A percentile compares a stretch with the other conserved stretches of the same genome.
Conservation (phyloP, 73 alveolate species). For the Paramecium sexaurelia region DNA sequence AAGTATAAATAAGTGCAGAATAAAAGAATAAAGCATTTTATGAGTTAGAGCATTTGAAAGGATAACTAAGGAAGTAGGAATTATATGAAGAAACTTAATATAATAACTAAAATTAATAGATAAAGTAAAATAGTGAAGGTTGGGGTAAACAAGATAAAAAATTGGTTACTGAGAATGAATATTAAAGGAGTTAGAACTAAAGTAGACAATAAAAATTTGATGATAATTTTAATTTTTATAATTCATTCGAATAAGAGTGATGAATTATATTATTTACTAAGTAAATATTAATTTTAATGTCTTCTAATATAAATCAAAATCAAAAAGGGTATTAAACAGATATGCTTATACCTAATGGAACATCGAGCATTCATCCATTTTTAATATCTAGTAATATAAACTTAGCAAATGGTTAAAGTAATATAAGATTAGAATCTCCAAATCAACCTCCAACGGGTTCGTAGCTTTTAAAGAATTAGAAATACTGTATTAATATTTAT, state of each 20-base stretch:
- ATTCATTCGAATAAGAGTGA: neutral
- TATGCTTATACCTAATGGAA: neutral
- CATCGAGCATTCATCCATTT: neutral
- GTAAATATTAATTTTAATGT: neutral
- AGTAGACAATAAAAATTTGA: neutral
- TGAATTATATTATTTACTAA: neutral
- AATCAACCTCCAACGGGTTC: neutral
- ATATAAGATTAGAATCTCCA: neutral
- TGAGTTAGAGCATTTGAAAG: constrained; percentile 36
- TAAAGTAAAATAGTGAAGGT: neutral
- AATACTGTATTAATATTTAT: neutral
- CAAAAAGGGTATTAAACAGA: neutral
- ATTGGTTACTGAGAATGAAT: neutral
- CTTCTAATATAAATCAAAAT: neutral
- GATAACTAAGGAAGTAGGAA: neutral
- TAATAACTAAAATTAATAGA: neutral
- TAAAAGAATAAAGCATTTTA: constrained; percentile 42
- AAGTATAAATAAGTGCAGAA: constrained; percentile 15
- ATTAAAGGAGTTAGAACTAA: neutral
- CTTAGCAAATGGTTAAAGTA: neutral
- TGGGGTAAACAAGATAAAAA: neutral
- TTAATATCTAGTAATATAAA: neutral
- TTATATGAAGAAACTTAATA: neutral
- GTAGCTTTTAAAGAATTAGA: neutral
- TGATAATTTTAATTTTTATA: neutral